phyloP scores from a whole-genome alignment of 257 asterid genomes.

The Salvia miltiorrhiza region DNA sequence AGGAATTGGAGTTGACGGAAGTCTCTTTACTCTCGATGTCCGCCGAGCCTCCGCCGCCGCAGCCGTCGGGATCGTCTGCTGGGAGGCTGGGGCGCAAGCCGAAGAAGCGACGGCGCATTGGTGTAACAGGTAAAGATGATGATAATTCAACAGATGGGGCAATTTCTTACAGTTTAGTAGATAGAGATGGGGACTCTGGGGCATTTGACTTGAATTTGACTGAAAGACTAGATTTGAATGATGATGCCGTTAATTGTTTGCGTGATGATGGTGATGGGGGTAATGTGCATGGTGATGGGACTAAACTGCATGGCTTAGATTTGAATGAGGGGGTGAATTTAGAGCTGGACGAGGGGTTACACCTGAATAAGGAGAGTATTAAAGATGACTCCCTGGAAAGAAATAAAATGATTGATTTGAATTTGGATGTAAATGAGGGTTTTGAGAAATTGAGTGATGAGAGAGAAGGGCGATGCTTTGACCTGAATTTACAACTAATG shows the following conservation, averaged over 20 bases:
- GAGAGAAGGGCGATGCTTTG: conserved; percentile 46
- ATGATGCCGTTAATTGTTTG: conserved; percentile 31
- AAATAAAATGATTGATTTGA: conserved; percentile 62
- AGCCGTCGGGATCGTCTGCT: conserved; percentile 21
- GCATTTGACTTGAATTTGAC: conserved; percentile 45
- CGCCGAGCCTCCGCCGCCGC: conserved; percentile 23
- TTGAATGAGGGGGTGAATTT: conserved; percentile 44
- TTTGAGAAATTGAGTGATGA: conserved; percentile 28
- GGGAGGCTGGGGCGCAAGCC: conserved; percentile 34
- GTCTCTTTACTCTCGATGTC: conserved; percentile 37
- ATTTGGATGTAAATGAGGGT: conserved; percentile 56
- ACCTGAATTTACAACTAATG: conserved; percentile 65
- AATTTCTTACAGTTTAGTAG: conserved; percentile 27
- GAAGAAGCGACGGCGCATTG: conserved; percentile 42
- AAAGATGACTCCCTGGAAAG: conserved; percentile 20
- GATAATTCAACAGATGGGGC: conserved; percentile 23
- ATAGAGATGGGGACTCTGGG: conserved; percentile 27
- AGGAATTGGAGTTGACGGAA: conserved; percentile 50
- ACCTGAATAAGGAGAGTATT: conserved; percentile 13
- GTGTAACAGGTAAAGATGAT: conserved; percentile 30
- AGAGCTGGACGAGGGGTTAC: no score
- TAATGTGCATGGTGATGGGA: conserved; percentile 37
- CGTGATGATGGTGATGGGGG: conserved; percentile 34
- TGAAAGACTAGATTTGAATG: conserved; percentile 42
- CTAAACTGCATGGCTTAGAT: conserved; percentile 48